Conservation (phyloP, 331 rosid genomes). For the Erythrophleum ivorense region DNA sequence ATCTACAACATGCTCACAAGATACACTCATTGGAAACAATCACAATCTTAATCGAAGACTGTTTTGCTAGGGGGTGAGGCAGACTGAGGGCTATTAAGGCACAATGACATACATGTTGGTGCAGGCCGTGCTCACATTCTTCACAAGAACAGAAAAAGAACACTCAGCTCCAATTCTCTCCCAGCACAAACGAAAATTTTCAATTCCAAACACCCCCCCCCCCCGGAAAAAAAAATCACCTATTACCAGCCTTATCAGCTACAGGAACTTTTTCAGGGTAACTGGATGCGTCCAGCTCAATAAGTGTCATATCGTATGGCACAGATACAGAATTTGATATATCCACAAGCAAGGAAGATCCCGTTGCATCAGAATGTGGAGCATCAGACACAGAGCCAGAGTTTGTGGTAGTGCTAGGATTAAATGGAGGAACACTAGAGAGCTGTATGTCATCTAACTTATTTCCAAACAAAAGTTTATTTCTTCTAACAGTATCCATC, state of each 20-base stretch:
- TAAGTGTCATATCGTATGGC: slow-evolving; percentile 81
- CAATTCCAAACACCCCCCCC: slow-evolving; percentile 34
- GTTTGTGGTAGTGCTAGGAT: slow-evolving; percentile 57
- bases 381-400: slow-evolving; percentile 46
- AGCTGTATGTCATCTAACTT: slow-evolving; percentile 90
- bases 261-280: slow-evolving; percentile 86
- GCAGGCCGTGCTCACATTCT: slow-evolving; percentile 34
- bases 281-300: slow-evolving; percentile 79
- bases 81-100: slow-evolving; percentile 30
- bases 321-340: slow-evolving; percentile 55
- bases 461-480: slow-evolving; percentile 69
- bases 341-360: slow-evolving; percentile 88
- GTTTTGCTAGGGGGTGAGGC: slow-evolving; percentile 37
- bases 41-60: slow-evolving; percentile 42
- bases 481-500: slow-evolving; percentile 88
- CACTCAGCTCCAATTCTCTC: slow-evolving; percentile 45
- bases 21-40: slow-evolving; percentile 48
- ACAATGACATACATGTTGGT: slow-evolving; percentile 38
- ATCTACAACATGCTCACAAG: slow-evolving; percentile 68
- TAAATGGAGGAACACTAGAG: slow-evolving; percentile 68
- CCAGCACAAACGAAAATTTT: slow-evolving; percentile 35
- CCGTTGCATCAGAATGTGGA: slow-evolving; percentile 52
- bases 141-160: slow-evolving; percentile 36
- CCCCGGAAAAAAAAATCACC: too few species aligned
- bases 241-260: slow-evolving; percentile 55